phyloP scores from a whole-genome alignment of 2,329 filamentous ascomycete species.

The Pezicula rhizophila region DNA sequence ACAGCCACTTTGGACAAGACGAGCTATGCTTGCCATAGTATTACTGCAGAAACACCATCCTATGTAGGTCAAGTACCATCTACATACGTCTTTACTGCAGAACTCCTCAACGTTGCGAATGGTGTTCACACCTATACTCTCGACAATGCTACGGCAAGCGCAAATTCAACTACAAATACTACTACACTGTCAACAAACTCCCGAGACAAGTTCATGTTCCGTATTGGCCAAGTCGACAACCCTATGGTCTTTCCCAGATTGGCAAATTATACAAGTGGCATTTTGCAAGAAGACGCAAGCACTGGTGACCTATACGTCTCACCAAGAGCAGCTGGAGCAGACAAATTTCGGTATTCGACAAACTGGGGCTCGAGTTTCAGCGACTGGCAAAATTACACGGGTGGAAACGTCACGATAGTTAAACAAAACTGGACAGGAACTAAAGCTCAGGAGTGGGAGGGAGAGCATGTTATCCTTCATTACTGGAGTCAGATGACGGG shows the following conservation, averaged over 20 bases:
- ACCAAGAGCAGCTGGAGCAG: slow-evolving; percentile 54
- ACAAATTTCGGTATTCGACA: slow-evolving; percentile 38
- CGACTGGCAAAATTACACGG: slow-evolving; percentile 48
- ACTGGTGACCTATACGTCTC: slow-evolving; percentile 36
- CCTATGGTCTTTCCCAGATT: slow-evolving; percentile 50
- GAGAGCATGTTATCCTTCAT: slow-evolving; percentile 55
- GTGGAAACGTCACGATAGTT: slow-evolving; percentile 42
- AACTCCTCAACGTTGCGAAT: slow-evolving; percentile 48
- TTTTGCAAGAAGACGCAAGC: slow-evolving; percentile 36
- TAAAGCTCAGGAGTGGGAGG: slow-evolving; percentile 51
- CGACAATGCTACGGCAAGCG: slow-evolving; percentile 42
- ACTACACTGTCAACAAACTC: slow-evolving; percentile 18
- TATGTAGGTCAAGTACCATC: slow-evolving; percentile 47
- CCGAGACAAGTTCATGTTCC: slow-evolving; percentile 54
- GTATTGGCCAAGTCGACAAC: slow-evolving; percentile 50
- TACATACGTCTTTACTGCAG: slow-evolving; percentile 46
- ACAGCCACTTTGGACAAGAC: slow-evolving; percentile 36
- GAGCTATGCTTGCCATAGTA: slow-evolving; percentile 30
- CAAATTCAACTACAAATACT: slow-evolving; percentile 25
- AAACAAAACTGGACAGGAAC: slow-evolving; percentile 51
- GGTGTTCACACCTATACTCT: slow-evolving; percentile 54
- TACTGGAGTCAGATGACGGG: slow-evolving; percentile 56
- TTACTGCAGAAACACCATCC: slow-evolving; percentile 28
- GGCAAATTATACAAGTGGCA: slow-evolving; percentile 51
- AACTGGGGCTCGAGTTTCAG: slow-evolving; percentile 34